phyloP scores from a whole-genome alignment of 768 basidiomycete species.

The Kwoniella europaea region DNA sequence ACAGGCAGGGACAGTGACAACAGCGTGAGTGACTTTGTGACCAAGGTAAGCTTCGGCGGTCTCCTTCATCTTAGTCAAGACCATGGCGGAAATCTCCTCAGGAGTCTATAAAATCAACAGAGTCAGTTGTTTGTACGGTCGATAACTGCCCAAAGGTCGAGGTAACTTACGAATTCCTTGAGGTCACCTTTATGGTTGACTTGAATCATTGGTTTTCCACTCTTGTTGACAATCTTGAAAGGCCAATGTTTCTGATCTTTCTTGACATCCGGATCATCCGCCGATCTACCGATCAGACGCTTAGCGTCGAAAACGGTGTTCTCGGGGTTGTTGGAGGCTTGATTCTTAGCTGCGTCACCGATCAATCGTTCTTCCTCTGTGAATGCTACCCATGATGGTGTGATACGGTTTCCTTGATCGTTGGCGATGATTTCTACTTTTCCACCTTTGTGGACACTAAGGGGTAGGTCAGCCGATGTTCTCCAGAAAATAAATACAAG shows the following conservation, averaged over 20 bases:
- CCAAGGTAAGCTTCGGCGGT: conserved; percentile 73
- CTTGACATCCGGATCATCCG: conserved; percentile 64
- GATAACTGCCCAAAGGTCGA: not conserved
- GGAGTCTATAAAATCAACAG: conserved; percentile 59
- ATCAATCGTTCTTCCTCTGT: conserved; percentile 80
- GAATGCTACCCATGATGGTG: conserved; percentile 84
- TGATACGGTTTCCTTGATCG: conserved; percentile 87
- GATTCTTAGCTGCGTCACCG: conserved; percentile 96
- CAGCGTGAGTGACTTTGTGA: conserved; percentile 69
- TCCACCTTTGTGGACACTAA: conserved; percentile 79
- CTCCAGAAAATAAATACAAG: too few relatives aligned
- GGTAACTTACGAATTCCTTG: conserved; percentile 54
- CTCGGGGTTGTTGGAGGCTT: conserved; percentile 83
- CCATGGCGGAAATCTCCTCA: conserved; percentile 72
- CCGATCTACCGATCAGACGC: conserved; percentile 92
- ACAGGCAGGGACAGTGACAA: conserved; percentile 76
- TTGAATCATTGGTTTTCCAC: conserved; percentile 60
- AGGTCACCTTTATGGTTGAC: conserved; percentile 69
- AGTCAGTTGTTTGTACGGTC: conserved; percentile 16
- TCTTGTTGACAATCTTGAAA: conserved; percentile 60
- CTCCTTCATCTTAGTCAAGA: conserved; percentile 72
- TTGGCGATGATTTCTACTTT: conserved; percentile 89
- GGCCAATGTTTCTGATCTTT: conserved; percentile 63
- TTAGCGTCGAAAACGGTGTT: conserved; percentile 98
- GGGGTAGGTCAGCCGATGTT: conserved; percentile 2